These are phyloP conservation scores for Diplodia sapinea DNA, from an alignment of 2,329 filamentous ascomycete species.

Conservation along the genomic window DNA sequence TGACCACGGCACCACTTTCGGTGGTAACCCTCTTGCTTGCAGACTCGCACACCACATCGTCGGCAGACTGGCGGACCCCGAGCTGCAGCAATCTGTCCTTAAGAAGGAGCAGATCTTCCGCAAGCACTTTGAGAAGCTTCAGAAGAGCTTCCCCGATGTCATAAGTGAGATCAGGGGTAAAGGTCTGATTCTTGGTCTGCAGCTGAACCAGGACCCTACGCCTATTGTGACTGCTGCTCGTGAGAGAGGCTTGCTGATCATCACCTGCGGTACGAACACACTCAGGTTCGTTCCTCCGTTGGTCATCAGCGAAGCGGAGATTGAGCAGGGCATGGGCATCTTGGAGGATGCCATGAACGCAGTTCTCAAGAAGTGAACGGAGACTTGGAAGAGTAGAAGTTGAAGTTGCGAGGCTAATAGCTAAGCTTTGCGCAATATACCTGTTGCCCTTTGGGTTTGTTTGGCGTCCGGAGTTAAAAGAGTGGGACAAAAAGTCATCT, in stretches of 20 bases:
- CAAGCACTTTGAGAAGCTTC: constrained; percentile 62
- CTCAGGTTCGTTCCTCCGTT: constrained; percentile 89
- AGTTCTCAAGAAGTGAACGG: constrained; percentile 50
- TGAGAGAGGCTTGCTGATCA: constrained; percentile 85
- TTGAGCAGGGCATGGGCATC: constrained; percentile 76
- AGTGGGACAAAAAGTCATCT: not conserved
- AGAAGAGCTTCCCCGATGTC: constrained; percentile 69
- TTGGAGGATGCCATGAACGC: constrained; percentile 70
- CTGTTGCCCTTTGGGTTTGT: not conserved
- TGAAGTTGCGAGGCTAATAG: not conserved
- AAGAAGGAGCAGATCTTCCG: constrained; percentile 69
- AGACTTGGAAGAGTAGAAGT: constrained; percentile 32
- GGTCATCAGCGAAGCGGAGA: constrained; percentile 79
- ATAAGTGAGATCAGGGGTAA: constrained; percentile 80
- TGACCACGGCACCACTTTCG: constrained; percentile 94
- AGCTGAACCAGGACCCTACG: constrained; percentile 75
- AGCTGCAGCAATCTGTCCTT: constrained; percentile 72
- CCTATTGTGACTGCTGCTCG: constrained; percentile 82
- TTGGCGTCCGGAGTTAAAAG: constrained; percentile 13
- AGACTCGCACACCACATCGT: constrained; percentile 88
- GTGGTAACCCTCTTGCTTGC: constrained; percentile 86
- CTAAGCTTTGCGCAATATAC: constrained; percentile 1
- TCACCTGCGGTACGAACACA: constrained; percentile 92
- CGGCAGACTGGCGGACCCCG: constrained; percentile 71
- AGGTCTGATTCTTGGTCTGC: constrained; percentile 85